A percentile compares a stretch with the other conserved stretches of the same genome.
Conservation (phyloP, 2,329 filamentous ascomycete genomes). For the Calonectria pseudoreteaudii region DNA sequence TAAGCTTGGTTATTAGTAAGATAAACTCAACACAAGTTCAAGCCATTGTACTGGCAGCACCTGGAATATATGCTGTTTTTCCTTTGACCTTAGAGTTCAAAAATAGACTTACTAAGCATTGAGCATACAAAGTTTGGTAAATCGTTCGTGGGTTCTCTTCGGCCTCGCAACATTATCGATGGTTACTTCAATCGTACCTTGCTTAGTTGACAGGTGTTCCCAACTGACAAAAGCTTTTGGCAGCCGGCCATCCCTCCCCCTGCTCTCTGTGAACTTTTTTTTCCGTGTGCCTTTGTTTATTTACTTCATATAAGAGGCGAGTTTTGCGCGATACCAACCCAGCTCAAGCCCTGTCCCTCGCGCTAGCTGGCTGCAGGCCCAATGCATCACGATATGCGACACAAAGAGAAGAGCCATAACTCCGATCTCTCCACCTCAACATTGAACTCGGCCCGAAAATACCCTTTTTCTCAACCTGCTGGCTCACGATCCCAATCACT, state of each 20-base stretch:
- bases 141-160: neutral
- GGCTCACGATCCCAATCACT: conserved; percentile 47
- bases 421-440: conserved; percentile 41
- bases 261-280: neutral
- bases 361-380: conserved; percentile 17
- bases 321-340: neutral
- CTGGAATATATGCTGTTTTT: neutral
- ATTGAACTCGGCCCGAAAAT: conserved; percentile 48
- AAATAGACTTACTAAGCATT: too few relatives aligned
- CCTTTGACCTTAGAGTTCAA: neutral
- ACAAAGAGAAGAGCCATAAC: conserved; percentile 33
- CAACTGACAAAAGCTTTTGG: neutral
- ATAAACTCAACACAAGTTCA: neutral
- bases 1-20: neutral
- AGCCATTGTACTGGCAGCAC: neutral
- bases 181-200: neutral
- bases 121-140: neutral
- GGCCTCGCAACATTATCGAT: too few relatives aligned
- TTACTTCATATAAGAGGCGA: neutral
- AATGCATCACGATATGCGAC: conserved; percentile 33
- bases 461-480: conserved; percentile 52
- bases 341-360: neutral
- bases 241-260: neutral
- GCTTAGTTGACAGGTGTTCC: neutral
- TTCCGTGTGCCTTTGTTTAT: neutral